Percentiles rank a stretch among this genome's conserved stretches.
Conservation (phyloP, 768 basidiomycete species). For the Nidularia sp. region DNA sequence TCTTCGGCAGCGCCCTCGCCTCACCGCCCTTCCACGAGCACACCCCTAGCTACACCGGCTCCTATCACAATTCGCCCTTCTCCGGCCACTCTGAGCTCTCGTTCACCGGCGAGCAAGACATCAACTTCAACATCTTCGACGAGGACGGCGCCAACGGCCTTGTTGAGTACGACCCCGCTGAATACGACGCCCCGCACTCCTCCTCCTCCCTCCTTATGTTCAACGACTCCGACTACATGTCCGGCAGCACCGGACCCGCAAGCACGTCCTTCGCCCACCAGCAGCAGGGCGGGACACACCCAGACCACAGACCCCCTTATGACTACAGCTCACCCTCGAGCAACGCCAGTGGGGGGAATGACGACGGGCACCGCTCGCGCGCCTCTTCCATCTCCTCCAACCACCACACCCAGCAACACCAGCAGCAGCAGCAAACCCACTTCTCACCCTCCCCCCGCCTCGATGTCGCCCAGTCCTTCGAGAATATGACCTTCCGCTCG, state of each 20-base stretch:
- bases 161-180: slow-evolving; percentile 67
- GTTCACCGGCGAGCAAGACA: slow-evolving; percentile 41
- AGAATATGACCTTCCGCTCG: slow-evolving; percentile 61
- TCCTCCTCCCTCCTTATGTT: slow-evolving; percentile 52
- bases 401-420: slow-evolving; percentile 19
- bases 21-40: slow-evolving; percentile 12
- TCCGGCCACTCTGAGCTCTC: slow-evolving; percentile 68
- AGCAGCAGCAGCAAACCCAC: slow-evolving; percentile 10
- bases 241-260: slow-evolving; percentile 20
- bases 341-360: slow-evolving; percentile 39
- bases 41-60: slow-evolving; percentile 27
- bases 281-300: slow-evolving; percentile 6
- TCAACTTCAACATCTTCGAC: slow-evolving; percentile 42
- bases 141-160: slow-evolving; percentile 32
- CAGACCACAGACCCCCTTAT: slow-evolving; percentile 24
- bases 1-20: slow-evolving; percentile 6
- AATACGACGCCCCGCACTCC: slow-evolving; percentile 61
- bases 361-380: slow-evolving; percentile 47
- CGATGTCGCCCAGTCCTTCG: slow-evolving; percentile 55
- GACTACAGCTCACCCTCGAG: slow-evolving; percentile 66
- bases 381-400: slow-evolving; percentile 70
- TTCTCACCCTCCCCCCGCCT: slow-evolving; percentile 50
- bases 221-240: slow-evolving; percentile 42
- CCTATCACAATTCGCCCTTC: slow-evolving; percentile 70
- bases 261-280: slow-evolving; percentile 12